These are phyloP conservation scores for Cryphonectria carpinicola DNA, from an alignment of 2,329 filamentous ascomycete species.

Conservation along the genomic window DNA sequence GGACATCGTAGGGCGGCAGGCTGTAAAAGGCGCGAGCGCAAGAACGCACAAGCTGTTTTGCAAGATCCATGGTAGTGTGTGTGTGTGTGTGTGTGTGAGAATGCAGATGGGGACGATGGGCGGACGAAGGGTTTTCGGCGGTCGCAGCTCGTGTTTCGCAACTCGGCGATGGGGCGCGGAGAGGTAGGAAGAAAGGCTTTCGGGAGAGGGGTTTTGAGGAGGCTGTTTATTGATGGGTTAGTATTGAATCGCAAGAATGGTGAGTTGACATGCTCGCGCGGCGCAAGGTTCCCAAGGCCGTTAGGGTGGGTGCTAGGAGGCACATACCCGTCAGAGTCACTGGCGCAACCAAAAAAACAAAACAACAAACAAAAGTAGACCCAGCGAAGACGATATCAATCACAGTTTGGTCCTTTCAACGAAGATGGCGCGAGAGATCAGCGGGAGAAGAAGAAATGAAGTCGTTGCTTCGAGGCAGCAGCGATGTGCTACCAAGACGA, in stretches of 20 bases:
- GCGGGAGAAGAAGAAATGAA: neutral
- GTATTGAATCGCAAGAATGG: neutral
- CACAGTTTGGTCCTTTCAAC: neutral
- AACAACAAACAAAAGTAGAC: neutral
- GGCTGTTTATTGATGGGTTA: neutral
- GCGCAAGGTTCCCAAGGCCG: neutral
- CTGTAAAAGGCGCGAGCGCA: conserved; percentile 75
- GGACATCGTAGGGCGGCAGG: conserved; percentile 65
- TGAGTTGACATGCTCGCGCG: neutral
- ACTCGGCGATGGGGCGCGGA: neutral
- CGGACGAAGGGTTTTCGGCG: neutral
- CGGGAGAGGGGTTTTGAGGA: neutral
- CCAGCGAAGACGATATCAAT: neutral
- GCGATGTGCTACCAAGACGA: conserved; percentile 24
- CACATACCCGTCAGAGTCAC: neutral
- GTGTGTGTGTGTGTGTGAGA: neutral
- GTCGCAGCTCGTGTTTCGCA: neutral
- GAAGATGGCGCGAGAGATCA: neutral
- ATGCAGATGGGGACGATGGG: neutral
- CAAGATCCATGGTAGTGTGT: conserved; percentile 51
- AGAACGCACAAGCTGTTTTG: conserved; percentile 81
- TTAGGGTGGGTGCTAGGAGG: neutral
- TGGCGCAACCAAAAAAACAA: neutral
- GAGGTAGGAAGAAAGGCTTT: neutral
- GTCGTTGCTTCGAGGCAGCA: conserved; percentile 15